Evolutionary conservation across 805 yeast species (phyloP), one percentile per base, ranked within the genome.

Genomic region (Metschnikowia lunata): DNA sequence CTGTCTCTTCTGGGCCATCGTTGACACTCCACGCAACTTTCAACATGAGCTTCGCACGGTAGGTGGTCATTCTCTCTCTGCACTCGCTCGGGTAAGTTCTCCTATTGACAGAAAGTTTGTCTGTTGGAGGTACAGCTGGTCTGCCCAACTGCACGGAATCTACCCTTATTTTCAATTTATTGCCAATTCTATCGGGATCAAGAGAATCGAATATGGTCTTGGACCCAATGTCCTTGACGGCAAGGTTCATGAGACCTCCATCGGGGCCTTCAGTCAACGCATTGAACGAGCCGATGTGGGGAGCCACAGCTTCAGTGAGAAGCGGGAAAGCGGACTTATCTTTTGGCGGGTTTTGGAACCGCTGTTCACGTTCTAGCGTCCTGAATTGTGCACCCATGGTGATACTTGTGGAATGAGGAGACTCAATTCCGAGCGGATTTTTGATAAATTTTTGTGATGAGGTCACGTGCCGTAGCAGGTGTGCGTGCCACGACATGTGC

Each of bases 231-330:
- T 93, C 98, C 57, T 83, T 75, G 37, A 85, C 95, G 2, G 86
- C 97, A 40, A 84, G 69, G 62, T 90, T 88, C 48, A 93, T 72
- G 26, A 93, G 65, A 6, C 97, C 97, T 37, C 91, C 95, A 36
- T 74, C 82, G 23, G 86, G 80, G 36, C 96, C 96, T 46, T 87
- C 95, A 23, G 96, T 86, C 45, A 93, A 73, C 6, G 97, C 97
- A 73, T 93, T 85, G 75, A 93, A 93, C 1, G 98, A 91, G 8
- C 96, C 97, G 44, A 93, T 79, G 63, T 93, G 99, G 6, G 99
- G 99, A 45, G 81, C 80, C 34, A 93, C 93, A 12, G 99, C 98
- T 50, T 88, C 96, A 46, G 78, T 78, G 31, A 93, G 75, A 34
- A 89, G 67, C 12, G 97, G 96, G 58, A 71, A 91, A 7, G 87